phyloP scores from a whole-genome alignment of 139 green algal species.

The Protoeuglena noctilucae region DNA sequence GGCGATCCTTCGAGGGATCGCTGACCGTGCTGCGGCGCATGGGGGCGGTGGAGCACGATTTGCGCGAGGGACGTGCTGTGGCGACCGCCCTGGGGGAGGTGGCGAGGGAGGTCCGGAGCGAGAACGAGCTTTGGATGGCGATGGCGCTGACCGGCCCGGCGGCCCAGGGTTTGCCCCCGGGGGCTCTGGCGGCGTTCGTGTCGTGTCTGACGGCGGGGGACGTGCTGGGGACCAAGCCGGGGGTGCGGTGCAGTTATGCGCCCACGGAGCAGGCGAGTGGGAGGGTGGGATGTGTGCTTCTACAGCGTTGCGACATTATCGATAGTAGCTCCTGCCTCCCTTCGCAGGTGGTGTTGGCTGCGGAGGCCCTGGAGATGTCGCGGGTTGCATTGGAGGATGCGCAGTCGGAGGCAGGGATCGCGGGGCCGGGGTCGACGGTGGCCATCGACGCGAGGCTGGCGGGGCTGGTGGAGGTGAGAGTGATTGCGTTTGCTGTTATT shows the following conservation, averaged over 20 bases:
- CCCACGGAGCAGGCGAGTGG: too few relatives aligned
- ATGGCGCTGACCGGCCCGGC: conserved; percentile 41
- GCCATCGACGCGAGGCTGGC: conserved; percentile 11
- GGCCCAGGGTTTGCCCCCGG: conserved; percentile 24
- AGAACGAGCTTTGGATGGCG: conserved; percentile 82
- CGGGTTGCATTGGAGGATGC: conserved; percentile 29
- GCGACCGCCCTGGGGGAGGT: not conserved
- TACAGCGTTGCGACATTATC: conserved; percentile 3
- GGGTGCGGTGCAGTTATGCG: conserved; percentile 26
- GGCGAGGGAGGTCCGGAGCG: conserved; percentile 17
- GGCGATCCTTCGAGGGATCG: conserved; percentile 33
- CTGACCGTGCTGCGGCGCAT: conserved; percentile 33
- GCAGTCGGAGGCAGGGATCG: conserved; percentile 30
- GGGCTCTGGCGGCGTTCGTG: conserved; percentile 42
- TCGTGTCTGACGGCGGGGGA: conserved; percentile 37
- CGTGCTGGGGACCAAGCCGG: conserved; percentile 9
- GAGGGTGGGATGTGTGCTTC: too few relatives aligned
- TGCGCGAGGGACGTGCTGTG: not conserved
- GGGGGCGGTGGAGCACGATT: conserved; percentile 22
- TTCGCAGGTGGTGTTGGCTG: conserved; percentile 21
- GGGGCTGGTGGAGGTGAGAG: too few relatives aligned
- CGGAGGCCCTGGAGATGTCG: conserved; percentile 33
- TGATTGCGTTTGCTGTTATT: too few relatives aligned
- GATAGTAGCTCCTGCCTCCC: conserved; percentile 1
- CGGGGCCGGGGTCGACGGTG: not conserved